phyloP scores from a whole-genome alignment of 306 rosid species.

The Cicer chorassanicum region DNA sequence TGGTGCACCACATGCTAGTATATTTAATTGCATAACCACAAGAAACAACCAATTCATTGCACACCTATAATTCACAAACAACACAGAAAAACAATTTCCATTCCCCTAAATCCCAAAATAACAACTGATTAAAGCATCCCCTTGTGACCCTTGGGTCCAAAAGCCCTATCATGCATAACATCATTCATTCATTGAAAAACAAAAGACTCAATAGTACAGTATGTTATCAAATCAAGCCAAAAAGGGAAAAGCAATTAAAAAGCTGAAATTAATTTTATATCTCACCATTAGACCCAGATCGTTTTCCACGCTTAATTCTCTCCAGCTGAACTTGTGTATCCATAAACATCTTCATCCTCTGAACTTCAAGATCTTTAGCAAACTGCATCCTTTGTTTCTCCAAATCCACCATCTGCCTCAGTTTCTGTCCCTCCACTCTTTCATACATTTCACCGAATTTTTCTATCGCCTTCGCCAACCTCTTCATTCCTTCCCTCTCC shows the following conservation, averaged over 20 bases:
- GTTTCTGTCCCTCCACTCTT: conserved; percentile 82
- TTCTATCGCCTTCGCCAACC: conserved; percentile 84
- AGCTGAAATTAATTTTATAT: neutral
- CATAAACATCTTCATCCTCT: conserved; percentile 90
- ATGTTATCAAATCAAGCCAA: conserved; percentile 41
- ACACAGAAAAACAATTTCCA: neutral
- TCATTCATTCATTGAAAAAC: conserved; percentile 29
- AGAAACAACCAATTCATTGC: conserved; percentile 38
- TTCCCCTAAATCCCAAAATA: conserved; percentile 4
- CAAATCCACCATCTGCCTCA: conserved; percentile 92
- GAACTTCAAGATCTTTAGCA: conserved; percentile 83
- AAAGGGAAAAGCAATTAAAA: neutral
- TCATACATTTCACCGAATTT: conserved; percentile 82
- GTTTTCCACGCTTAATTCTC: conserved; percentile 87
- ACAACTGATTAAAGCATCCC: conserved; percentile 37
- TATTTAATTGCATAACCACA: conserved; percentile 48
- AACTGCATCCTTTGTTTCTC: conserved; percentile 96
- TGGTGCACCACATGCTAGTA: conserved; percentile 32
- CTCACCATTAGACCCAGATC: conserved; percentile 80
- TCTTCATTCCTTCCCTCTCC: conserved; percentile 73
- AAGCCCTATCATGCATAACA: conserved; percentile 33
- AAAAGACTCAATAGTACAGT: conserved; percentile 14
- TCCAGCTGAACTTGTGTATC: conserved; percentile 92
- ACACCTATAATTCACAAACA: conserved; percentile 27
- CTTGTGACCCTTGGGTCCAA: conserved; percentile 38